Evolutionary conservation across 139 green algal species (phyloP).

Genomic region (Coelastrella sp.): DNA sequence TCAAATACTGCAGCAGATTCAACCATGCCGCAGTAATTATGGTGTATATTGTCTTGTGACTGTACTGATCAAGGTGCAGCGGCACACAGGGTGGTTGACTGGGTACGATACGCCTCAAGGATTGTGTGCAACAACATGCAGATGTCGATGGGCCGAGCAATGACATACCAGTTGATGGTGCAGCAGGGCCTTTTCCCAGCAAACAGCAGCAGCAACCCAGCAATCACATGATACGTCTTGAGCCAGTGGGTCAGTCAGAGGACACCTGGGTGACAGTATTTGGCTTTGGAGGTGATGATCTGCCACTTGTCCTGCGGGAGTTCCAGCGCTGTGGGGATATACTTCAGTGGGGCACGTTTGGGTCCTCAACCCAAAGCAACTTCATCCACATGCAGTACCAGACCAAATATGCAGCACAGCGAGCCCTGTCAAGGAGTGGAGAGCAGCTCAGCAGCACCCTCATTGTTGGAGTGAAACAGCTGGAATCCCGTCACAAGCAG

Average conservation of each 20-base stretch:
- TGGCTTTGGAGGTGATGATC: slow-evolving; percentile 60
- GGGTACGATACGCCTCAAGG: neutral
- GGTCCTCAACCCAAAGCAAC: slow-evolving; percentile 53
- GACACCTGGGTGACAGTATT: slow-evolving; percentile 74
- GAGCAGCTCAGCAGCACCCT: slow-evolving; percentile 58
- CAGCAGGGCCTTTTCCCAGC: neutral
- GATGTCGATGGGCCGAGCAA: slow-evolving; percentile 17
- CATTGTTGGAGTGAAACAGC: slow-evolving; percentile 70
- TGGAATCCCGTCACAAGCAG: slow-evolving; percentile 54
- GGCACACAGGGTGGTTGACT: neutral
- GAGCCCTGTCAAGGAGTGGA: slow-evolving; percentile 60
- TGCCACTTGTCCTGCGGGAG: slow-evolving; percentile 59
- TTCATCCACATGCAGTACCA: slow-evolving; percentile 72
- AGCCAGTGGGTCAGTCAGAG: slow-evolving; percentile 47
- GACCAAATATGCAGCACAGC: slow-evolving; percentile 69
- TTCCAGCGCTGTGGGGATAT: slow-evolving; percentile 71
- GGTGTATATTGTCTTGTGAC: neutral
- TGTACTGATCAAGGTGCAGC: neutral
- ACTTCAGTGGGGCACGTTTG: slow-evolving; percentile 67
- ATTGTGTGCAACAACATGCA: slow-evolving; percentile 3
- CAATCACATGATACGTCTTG: slow-evolving; percentile 35
- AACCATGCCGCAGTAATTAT: neutral
- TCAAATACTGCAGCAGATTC: too few relatives aligned
- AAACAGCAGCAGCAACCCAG: neutral
- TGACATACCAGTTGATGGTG: neutral